Percentiles rank a stretch among this genome's conserved stretches.
Evolutionary conservation across 306 rosid genomes (phyloP).

Genomic region (Rosa rugosa): DNA sequence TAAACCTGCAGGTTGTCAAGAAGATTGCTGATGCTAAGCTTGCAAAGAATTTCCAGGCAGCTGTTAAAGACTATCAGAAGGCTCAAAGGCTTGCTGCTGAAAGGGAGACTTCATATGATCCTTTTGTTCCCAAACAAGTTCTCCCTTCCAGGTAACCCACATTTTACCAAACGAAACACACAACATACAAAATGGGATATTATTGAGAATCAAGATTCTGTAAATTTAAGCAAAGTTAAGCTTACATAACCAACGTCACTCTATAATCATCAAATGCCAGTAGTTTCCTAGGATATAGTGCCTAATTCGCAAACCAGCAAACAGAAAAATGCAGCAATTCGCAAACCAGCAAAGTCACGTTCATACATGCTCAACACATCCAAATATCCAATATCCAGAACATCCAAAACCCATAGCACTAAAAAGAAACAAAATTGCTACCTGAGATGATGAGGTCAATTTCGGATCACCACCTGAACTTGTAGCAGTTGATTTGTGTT

Average conservation of each 20-base stretch:
- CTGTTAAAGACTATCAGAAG: slow-evolving; percentile 34
- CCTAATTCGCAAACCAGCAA: too few relatives aligned
- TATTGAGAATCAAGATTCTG: background rate
- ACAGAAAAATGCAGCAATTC: too few relatives aligned
- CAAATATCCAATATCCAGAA: too few relatives aligned
- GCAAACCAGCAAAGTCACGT: too few relatives aligned
- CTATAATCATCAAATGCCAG: background rate
- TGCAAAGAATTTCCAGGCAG: slow-evolving; percentile 33
- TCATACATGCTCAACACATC: too few relatives aligned
- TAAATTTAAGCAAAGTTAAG: background rate
- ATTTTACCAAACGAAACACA: background rate
- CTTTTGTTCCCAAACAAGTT: slow-evolving; percentile 27
- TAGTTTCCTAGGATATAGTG: background rate
- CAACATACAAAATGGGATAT: background rate
- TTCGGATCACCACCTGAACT: too few relatives aligned
- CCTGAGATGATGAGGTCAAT: too few relatives aligned
- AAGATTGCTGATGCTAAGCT: slow-evolving; percentile 40
- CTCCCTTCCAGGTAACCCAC: slow-evolving; percentile 20
- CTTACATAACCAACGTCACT: background rate
- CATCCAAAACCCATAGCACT: too few relatives aligned
- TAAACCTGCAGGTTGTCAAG: slow-evolving; percentile 23
- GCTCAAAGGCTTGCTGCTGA: slow-evolving; percentile 39
- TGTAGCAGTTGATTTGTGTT: too few relatives aligned
- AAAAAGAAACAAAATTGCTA: too few relatives aligned
- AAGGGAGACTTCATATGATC: slow-evolving; percentile 34